Evolutionary conservation across 352 stramenopile genomes (phyloP).

Genomic region (Pythium folliculosum): DNA sequence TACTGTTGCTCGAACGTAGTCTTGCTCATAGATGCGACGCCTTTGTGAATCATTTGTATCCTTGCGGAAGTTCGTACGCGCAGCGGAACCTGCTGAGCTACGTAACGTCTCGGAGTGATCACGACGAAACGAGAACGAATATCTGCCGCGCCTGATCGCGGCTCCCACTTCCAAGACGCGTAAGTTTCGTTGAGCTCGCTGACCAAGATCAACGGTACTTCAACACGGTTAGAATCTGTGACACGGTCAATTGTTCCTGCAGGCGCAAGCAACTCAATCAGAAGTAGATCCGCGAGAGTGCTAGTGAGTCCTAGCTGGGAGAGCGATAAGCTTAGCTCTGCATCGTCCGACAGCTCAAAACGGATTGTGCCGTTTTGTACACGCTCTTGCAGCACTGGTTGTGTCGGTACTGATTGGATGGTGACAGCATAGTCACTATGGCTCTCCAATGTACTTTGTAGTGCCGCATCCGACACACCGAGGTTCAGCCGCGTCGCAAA

Average conservation of each 20-base stretch:
- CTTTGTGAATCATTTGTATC: background rate
- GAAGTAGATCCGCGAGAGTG: slow-evolving; percentile 1
- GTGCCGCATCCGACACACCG: slow-evolving; percentile 6
- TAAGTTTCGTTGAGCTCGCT: background rate
- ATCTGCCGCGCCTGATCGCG: background rate
- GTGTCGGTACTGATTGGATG: background rate
- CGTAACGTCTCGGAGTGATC: slow-evolving; percentile 14
- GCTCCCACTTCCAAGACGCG: background rate
- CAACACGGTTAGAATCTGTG: background rate
- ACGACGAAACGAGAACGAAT: background rate
- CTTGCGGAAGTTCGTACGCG: background rate
- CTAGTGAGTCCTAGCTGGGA: background rate
- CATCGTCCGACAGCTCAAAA: slow-evolving; percentile 17
- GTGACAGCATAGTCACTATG: background rate
- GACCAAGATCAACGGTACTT: background rate
- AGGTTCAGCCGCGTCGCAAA: slow-evolving; percentile 2
- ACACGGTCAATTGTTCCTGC: slow-evolving; percentile 4
- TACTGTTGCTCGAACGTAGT: background rate
- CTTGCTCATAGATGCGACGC: background rate
- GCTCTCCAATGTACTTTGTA: background rate
- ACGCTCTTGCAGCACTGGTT: background rate
- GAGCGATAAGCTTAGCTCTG: slow-evolving; percentile 12
- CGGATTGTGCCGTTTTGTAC: background rate
- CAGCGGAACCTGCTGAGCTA: slow-evolving; percentile 10
- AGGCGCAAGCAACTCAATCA: slow-evolving; percentile 1